Evolutionary conservation across 345 rosid genomes (phyloP), one percentile per base, ranked within the genome.

Genomic region (Aquilaria sinensis): DNA sequence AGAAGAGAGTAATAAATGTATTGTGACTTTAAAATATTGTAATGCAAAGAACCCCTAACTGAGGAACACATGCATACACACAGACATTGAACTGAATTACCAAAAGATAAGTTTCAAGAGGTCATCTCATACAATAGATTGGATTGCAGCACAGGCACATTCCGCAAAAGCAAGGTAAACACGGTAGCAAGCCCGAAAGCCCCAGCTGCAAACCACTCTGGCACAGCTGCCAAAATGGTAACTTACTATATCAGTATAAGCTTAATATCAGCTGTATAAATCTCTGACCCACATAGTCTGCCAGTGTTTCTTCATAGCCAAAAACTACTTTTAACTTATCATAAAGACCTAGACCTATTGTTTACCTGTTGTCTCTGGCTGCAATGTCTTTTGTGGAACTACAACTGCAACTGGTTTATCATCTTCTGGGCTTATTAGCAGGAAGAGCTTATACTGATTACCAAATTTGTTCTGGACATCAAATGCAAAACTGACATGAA

Each of bases 171-270:
- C 75, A 88, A 70, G 10, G 98, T 83, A 53, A 86, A 88, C 70
- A 88, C 60, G 12, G 98, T 80, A 70, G 86, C 88, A 70, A 87
- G 63, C 76, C 94, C 98, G 77, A 93, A 93, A 51, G 97, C 80
- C 30, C 87, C 94, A 58, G 98, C 96, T 62, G 97, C 98, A 77
- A 93, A 83, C 97, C 98, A 93, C 76, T 90, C 95, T 10, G 98
- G 98, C 32, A 90, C 92, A 34, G 90, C 98, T 93, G 86, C 77
- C 78, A 49, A 69, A 74, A 53, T 13, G 58, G 60, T 33, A 49
- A 37, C 43, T 37, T 4, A 37, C 43, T 37, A 2, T 2, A 37
- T 37, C 43, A 37, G 43, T 37, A 11, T 16, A 63, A 48, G 47
- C 43, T 37, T 37, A 37, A 37, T 9, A 37, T 37, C 43, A 37